These are phyloP conservation scores for Gymnopus androsaceus DNA, from an alignment of 1,284 basidiomycete genomes.

Conservation along the genomic window DNA sequence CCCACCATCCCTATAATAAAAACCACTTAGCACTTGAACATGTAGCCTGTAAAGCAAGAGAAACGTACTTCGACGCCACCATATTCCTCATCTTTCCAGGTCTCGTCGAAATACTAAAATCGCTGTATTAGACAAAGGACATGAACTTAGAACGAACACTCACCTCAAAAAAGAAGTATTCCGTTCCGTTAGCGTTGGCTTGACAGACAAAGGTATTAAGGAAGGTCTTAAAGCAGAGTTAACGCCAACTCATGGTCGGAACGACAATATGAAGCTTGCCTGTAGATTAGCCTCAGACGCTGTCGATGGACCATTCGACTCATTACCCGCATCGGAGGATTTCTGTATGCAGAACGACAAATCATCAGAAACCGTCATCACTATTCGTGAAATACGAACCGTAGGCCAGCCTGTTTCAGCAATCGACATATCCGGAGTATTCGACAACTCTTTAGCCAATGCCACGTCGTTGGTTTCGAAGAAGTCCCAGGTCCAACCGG, in stretches of 20 bases:
- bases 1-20: slow-evolving; percentile 53
- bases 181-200: slow-evolving; percentile 66
- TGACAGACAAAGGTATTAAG: slow-evolving; percentile 74
- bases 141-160: slow-evolving; percentile 13
- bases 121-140: slow-evolving; percentile 20
- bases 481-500: slow-evolving; percentile 35
- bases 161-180: slow-evolving; percentile 69
- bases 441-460: slow-evolving; percentile 26
- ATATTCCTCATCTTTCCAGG: slow-evolving; percentile 55
- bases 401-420: slow-evolving; percentile 72
- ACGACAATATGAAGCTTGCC: slow-evolving; percentile 20
- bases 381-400: background rate
- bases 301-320: slow-evolving; percentile 50
- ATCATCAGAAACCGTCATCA: background rate
- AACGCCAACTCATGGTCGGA: background rate
- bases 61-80: slow-evolving; percentile 68
- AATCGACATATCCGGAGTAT: slow-evolving; percentile 38
- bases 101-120: slow-evolving; percentile 67
- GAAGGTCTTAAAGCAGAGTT: slow-evolving; percentile 43
- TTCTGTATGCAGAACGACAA: background rate
- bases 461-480: slow-evolving; percentile 32
- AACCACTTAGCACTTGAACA: slow-evolving; percentile 28
- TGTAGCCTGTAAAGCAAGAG: background rate
- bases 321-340: slow-evolving; percentile 29
- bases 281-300: slow-evolving; percentile 61